phyloP scores from a whole-genome alignment of 1,284 basidiomycete species.

The Cryptococcus sp. region DNA sequence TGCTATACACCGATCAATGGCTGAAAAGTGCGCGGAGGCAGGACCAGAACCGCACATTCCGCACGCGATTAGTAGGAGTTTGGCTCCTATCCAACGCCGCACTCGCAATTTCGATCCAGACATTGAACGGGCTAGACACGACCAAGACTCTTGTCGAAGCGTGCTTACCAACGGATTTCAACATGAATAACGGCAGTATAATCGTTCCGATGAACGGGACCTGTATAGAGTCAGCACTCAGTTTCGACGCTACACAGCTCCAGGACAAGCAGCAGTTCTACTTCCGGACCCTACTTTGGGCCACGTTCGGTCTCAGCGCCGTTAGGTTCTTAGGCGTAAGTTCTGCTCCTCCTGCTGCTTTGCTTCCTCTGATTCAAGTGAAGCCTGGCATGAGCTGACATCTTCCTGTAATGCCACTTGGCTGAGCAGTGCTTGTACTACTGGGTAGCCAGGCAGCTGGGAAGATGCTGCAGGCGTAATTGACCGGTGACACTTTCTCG shows the following conservation, averaged over 20 bases:
- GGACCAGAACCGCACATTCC: conserved; percentile 91
- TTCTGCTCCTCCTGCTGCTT: conserved; percentile 23
- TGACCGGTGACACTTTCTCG: conserved; percentile 1
- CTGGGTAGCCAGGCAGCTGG: conserved; percentile 39
- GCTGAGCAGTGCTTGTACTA: conserved; percentile 43
- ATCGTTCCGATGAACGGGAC: conserved; percentile 32
- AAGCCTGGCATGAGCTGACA: not conserved
- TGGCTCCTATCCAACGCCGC: conserved; percentile 85
- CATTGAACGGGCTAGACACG: conserved; percentile 71
- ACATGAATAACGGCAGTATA: conserved; percentile 22
- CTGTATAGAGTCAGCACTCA: conserved; percentile 36
- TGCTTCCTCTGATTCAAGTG: not conserved
- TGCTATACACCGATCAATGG: not conserved
- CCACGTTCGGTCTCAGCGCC: conserved; percentile 77
- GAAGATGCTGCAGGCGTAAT: conserved; percentile 35
- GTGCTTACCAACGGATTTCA: conserved; percentile 29
- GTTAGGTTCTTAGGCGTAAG: conserved; percentile 82
- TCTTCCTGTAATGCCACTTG: not conserved
- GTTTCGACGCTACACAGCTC: conserved; percentile 43
- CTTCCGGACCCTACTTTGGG: conserved; percentile 82
- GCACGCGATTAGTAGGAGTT: conserved; percentile 77
- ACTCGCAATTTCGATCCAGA: conserved; percentile 79
- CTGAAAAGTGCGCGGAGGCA: conserved; percentile 14
- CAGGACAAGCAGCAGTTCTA: conserved; percentile 61
- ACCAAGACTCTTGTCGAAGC: conserved; percentile 40